A percentile compares a stretch with the other conserved stretches of the same genome.
phyloP scores from a whole-genome alignment of 2,329 filamentous ascomycete species.

The Cladosporium sp. region DNA sequence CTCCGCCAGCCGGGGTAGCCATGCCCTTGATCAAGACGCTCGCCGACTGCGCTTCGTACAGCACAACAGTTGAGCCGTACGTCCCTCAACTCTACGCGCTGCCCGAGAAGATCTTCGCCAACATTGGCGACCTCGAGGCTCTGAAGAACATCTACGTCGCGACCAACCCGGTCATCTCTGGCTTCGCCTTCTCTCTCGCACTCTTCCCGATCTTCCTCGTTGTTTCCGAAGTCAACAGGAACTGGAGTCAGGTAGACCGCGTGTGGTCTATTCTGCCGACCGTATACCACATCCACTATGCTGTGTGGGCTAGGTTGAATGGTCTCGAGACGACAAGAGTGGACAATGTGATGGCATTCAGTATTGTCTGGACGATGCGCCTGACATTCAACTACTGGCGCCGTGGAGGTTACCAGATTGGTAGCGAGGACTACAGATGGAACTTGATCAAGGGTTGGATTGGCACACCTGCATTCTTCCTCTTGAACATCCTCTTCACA shows the following conservation, averaged over 20 bases:
- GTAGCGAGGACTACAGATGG: constrained; percentile 96
- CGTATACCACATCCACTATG: constrained; percentile 81
- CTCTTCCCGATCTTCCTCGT: constrained; percentile 73
- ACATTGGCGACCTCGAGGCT: constrained; percentile 59
- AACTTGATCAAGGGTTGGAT: constrained; percentile 68
- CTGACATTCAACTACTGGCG: constrained; percentile 97
- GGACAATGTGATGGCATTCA: constrained; percentile 70
- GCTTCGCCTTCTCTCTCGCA: constrained; percentile 69
- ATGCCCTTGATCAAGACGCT: constrained; percentile 60
- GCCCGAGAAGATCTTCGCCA: constrained; percentile 51
- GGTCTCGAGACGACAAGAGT: constrained; percentile 70
- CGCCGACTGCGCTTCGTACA: constrained; percentile 74
- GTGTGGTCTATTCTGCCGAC: constrained; percentile 88
- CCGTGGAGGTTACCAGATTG: constrained; percentile 84
- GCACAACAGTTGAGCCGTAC: constrained; percentile 73
- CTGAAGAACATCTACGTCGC: constrained; percentile 72
- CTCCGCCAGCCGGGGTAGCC: constrained; percentile 17
- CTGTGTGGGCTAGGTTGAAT: constrained; percentile 75
- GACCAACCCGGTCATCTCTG: constrained; percentile 83
- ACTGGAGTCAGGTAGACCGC: constrained; percentile 96
- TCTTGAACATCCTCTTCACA: constrained; percentile 91
- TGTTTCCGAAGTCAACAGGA: constrained; percentile 80
- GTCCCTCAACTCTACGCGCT: constrained; percentile 62
- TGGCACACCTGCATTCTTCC: constrained; percentile 67
- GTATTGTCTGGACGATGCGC: constrained; percentile 66